A percentile compares a stretch with the other conserved stretches of the same genome.
Evolutionary conservation across 768 basidiomycete species (phyloP).

Genomic region (Dacryopinax spathularia): DNA sequence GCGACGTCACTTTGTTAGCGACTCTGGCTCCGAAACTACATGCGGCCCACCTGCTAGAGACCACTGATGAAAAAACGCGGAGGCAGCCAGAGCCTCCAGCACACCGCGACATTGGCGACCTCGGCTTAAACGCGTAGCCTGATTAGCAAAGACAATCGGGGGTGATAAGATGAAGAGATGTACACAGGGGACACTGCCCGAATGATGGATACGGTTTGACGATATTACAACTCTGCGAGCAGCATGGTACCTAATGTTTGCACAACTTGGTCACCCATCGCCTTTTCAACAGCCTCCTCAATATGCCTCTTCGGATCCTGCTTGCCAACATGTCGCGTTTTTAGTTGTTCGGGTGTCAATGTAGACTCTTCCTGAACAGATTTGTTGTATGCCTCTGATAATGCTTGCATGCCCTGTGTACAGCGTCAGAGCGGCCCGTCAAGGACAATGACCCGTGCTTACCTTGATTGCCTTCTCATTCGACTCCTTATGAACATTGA

Average conservation of each 20-base stretch:
- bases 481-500: constrained; percentile 67
- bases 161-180: no score
- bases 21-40: no score
- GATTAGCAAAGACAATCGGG: no score
- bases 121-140: no score
- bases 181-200: no score
- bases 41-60: no score
- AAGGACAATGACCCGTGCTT: constrained; percentile 19
- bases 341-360: constrained; percentile 81
- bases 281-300: constrained; percentile 93
- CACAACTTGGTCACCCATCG: constrained; percentile 94
- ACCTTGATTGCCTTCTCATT: constrained; percentile 96
- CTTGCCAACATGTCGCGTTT: constrained; percentile 94
- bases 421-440: constrained; percentile 11
- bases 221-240: constrained; percentile 61
- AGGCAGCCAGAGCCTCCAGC: no score
- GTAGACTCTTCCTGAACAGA: constrained; percentile 97
- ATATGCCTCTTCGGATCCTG: constrained; percentile 97
- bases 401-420: constrained; percentile 71
- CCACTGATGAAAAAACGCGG: no score
- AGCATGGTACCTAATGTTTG: constrained; percentile 93
- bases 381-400: constrained; percentile 92
- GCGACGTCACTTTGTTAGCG: no score
- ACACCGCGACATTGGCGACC: no score
- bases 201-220: neutral